Conservation (phyloP, 768 basidiomycete genomes). For the Megacollybia marginata region DNA sequence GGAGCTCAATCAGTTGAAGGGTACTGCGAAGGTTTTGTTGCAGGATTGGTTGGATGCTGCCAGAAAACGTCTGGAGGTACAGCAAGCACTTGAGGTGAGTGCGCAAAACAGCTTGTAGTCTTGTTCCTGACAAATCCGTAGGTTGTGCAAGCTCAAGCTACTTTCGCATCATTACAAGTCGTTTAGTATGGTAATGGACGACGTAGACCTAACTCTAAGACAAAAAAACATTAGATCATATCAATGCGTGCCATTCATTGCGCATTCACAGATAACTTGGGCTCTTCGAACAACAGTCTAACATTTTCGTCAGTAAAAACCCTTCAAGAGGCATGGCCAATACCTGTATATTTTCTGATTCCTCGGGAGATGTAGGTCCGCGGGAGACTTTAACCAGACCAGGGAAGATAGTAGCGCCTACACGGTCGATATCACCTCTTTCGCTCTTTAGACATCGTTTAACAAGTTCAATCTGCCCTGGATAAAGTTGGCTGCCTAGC, state of each 20-base stretch:
- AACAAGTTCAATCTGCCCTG: constrained; percentile 77
- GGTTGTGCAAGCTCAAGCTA: constrained; percentile 82
- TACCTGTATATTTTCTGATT: constrained; percentile 46
- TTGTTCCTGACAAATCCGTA: constrained; percentile 19
- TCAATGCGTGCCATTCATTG: constrained; percentile 34
- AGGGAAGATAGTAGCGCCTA: constrained; percentile 83
- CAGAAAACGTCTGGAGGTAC: constrained; percentile 78
- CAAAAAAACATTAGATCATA: constrained; percentile 6
- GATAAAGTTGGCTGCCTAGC: constrained; percentile 63
- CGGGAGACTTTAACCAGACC: constrained; percentile 77
- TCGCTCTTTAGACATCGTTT: constrained; percentile 78
- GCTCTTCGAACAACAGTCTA: constrained; percentile 73
- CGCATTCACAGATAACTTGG: constrained; percentile 85
- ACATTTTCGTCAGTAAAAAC: constrained; percentile 3
- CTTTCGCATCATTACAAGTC: constrained; percentile 71
- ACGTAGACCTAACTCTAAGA: neutral
- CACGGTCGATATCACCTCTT: constrained; percentile 61
- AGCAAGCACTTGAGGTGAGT: constrained; percentile 82
- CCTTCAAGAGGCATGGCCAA: constrained; percentile 7
- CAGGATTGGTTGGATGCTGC: constrained; percentile 91
- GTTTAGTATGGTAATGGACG: constrained; percentile 33
- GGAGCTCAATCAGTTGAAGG: constrained; percentile 86
- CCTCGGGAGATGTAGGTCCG: constrained; percentile 24
- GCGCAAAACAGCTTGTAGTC: neutral
- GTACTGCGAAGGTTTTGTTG: constrained; percentile 66